Evolutionary conservation across 108 stramenopile genomes (phyloP), one percentile per base, ranked within the genome.

Genomic region (Nitzschia inconspicua): DNA sequence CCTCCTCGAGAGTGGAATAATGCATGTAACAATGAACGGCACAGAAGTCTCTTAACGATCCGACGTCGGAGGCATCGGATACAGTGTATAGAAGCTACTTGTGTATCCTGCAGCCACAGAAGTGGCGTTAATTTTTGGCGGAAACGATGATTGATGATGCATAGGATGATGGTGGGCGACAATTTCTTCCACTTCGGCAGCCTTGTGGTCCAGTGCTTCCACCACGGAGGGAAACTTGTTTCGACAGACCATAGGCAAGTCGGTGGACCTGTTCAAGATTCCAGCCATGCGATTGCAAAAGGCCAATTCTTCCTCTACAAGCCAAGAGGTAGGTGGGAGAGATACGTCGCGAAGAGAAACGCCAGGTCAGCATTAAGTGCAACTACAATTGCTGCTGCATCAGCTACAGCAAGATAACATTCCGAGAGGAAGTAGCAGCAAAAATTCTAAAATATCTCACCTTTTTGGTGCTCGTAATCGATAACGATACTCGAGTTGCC

Each of bases 1-100:
- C n/a, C n/a, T n/a, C n/a, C n/a, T n/a, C n/a, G n/a, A n/a, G 11
- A 77, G 62, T 26, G 68, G 73, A 47, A 77, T 77, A 37, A 73
- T 73, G 18, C 27, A 22, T 6, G 27, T 25, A 22, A 49, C 23
- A 22, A 49, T 49, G 23, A 25, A 13, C 13, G 13, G 10, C 11
- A 10, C 13, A 39, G 10, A 10, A 11, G 10, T 11, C 11, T 13
- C 37, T 46, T 30, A 51, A 9, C 50, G 50, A 51, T 51, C 50
- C 10, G 50, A 51, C 29, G 27, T 26, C 3, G 50, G 50, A 51
- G 50, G 50, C 28, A 51, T 30, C 10, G 50, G 3, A n/a, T 39
- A 13, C 37, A 39, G 13, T 13, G 37, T 39, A 13, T 13, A 11
- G 11, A 11, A 13, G 37, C 11, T 39, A 10, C 13, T 13, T 10